Evolutionary conservation across 2,329 filamentous ascomycete species (phyloP).

Genomic region (Trichophyton equinum): DNA sequence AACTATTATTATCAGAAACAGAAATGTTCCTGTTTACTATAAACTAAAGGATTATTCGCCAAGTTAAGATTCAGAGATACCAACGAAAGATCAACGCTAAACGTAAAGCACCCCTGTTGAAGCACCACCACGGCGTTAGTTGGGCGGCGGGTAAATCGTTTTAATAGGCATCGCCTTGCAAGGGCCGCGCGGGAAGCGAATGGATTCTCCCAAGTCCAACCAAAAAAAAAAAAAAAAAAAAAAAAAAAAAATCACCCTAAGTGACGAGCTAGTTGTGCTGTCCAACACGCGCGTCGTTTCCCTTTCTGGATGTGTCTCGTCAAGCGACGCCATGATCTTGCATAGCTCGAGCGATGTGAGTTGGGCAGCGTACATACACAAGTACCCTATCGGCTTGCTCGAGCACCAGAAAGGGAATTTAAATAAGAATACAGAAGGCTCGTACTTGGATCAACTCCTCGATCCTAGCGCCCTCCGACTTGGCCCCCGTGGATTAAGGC

Average conservation of each 20-base stretch:
- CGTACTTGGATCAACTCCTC: constrained; percentile 60
- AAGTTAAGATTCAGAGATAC: neutral
- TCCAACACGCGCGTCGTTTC: constrained; percentile 59
- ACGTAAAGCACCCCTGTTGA: neutral
- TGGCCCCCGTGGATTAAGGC: neutral
- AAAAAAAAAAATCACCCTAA: constrained; percentile 50
- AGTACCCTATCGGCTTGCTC: neutral
- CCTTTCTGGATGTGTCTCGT: constrained; percentile 70
- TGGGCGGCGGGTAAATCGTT: neutral
- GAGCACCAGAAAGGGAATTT: neutral
- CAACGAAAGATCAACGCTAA: neutral
- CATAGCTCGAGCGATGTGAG: constrained; percentile 11
- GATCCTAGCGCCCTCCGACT: too few species aligned
- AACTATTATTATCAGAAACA: neutral
- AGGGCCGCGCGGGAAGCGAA: neutral
- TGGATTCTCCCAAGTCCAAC: neutral
- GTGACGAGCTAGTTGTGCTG: constrained; percentile 43
- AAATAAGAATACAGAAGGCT: constrained; percentile 42
- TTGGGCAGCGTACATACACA: constrained; percentile 4
- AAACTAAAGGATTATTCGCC: neutral
- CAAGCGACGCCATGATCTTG: constrained; percentile 80
- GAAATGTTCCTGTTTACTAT: neutral
- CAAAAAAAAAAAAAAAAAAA: constrained; percentile 44
- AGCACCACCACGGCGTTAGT: neutral
- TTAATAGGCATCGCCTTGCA: neutral